Evolutionary conservation across 768 basidiomycete species (phyloP), one percentile per base, ranked within the genome.

Genomic region (Rhizopogon vinicolor): DNA sequence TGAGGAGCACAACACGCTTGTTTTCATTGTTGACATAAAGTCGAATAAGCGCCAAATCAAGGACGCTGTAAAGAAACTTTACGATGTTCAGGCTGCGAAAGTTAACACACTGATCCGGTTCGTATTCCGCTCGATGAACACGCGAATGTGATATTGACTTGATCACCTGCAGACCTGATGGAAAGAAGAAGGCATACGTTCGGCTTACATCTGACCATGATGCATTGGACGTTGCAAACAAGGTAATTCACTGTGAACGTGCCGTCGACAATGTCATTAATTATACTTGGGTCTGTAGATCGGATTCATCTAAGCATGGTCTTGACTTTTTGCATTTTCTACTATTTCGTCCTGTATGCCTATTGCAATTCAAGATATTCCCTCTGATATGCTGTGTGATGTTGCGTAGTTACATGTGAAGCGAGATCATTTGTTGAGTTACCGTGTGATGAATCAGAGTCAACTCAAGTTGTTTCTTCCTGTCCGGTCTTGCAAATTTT

Each of bases 111-210:
- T 99, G 70, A 98, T 98, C 73, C 88, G 95, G 92, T 95, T 55
- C 61, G 85, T 72, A 2, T 13, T 14, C 3, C 18, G 19, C 8
- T 44, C n/a, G 28, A 44, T 39, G 4, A 19, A 49, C 31, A 14
- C 9, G 44, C 52, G 12, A 10, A 18, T 37, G 19, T 18, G 28
- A 51, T 35, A 2, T 51, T 43, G 5, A 52, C 41, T 59, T 35
- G 2, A 10, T 40, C n/a, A 18, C 41, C 22, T 25, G 5, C 55
- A 94, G 91, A 72, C 97, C 96, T 52, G 97, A 98, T 68, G 96
- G 96, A 51, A 93, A 89, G 86, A 99, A 99, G 82, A 98, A 98
- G 87, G 97, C 97, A 42, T 99, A 97, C 71, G 95, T 98, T 44
- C 86, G 95, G 49, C 77, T 98, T 70, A 91, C 93, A 19, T 73